Evolutionary conservation across 768 basidiomycete genomes (phyloP), one percentile per base, ranked within the genome.

Genomic region (Suillus lakei): DNA sequence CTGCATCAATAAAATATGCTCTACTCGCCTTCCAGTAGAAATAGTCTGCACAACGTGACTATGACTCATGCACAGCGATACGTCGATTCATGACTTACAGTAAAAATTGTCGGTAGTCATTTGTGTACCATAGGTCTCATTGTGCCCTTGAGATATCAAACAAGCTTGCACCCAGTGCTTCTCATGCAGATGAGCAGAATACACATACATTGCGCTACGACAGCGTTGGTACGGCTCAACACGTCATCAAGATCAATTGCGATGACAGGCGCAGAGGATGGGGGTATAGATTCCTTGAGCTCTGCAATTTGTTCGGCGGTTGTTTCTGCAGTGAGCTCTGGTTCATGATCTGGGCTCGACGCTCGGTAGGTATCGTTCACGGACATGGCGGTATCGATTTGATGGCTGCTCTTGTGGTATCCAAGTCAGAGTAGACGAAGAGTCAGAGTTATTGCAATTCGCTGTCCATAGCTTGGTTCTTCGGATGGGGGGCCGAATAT

Each of bases 221-320:
- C 75, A 44, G 76, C 66, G 73, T 91, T 92, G n/a, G 89, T 91
- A 71, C 83, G 74, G 66, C 85, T 80, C 63, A 91, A 76, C 43
- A 91, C 90, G 76, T 91, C 90, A 66, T 91, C 89, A 62, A 91
- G 69, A 74, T 91, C 90, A 46, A 90, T 77, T 5, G 88, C 86
- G 70, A 91, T 85, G 59, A 88, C 72, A 32, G 81, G 82, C 62
- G 71, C 73, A 56, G 67, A 63, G 9, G 71, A 67, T 9, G 70
- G 64, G 21, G 76, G 72, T 55, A 66, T 63, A 16, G 46, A 30
- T 61, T 69, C 59, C 36, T 34, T 32, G 64, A 69, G 64, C 61
- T 64, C 64, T 41, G 53, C 55, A 43, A 62, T 56, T 55, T 68
- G 63, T 26, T 67, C 61, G 9, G 59, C 48, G n/a, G 67, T 50